Conservation (phyloP, 345 rosid species). For the Kandelia obovata region DNA sequence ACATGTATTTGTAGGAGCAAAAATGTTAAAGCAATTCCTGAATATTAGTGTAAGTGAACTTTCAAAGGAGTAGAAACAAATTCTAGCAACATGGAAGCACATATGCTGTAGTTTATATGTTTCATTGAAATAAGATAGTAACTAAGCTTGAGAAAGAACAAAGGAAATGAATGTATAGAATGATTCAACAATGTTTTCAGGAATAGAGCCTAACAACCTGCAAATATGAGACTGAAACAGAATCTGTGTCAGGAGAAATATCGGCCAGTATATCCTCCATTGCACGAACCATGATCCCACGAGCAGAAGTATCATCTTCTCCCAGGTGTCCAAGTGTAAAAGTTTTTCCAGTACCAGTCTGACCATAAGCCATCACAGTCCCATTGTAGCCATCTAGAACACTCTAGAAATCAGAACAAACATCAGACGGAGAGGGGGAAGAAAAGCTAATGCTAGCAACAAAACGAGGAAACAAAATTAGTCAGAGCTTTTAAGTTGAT, state of each 20-base stretch:
- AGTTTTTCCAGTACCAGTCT: constrained; percentile 36
- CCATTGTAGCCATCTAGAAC: constrained; percentile 34
- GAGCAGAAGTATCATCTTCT: constrained; percentile 29
- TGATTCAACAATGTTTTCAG: not conserved
- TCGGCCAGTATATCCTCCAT: constrained; percentile 34
- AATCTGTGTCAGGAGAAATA: constrained; percentile 22
- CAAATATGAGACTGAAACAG: constrained; percentile 30
- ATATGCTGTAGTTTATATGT: not conserved
- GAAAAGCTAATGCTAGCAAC: not conserved
- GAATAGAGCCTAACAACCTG: constrained; percentile 22
- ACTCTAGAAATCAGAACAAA: constrained; percentile 16
- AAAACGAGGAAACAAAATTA: not conserved
- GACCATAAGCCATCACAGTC: constrained; percentile 39
- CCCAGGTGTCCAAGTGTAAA: constrained; percentile 35
- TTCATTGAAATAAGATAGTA: not conserved
- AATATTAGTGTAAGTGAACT: not conserved
- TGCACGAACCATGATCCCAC: constrained; percentile 40
- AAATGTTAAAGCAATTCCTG: not conserved
- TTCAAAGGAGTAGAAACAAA: not conserved
- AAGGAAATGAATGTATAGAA: not conserved
- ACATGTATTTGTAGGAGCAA: constrained; percentile 5
- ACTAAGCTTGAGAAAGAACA: not conserved
- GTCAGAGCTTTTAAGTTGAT: too few relatives aligned
- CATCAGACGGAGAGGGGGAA: too few relatives aligned
- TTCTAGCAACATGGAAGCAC: not conserved